Evolutionary conservation across 2,329 filamentous ascomycete genomes (phyloP), one percentile per base, ranked within the genome.

Genomic region (Alternaria sp.): DNA sequence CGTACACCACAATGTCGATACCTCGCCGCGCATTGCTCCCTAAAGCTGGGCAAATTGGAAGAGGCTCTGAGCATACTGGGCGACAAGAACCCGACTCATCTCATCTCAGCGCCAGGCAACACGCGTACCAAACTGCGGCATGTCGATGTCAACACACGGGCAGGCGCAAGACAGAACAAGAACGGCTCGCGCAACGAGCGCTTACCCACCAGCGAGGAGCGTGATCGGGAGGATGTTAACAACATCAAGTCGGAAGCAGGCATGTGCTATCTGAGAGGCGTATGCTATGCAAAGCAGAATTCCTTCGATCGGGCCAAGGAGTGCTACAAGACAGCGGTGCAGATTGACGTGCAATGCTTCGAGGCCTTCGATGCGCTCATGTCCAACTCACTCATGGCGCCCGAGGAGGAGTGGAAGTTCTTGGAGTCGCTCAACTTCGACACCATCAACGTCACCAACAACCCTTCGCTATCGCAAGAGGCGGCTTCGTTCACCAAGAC

Each of bases 361-460:
- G 95, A 99, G 80, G 95, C 95, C 0, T 98, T 99, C 75, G 94
- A 97, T 72, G 94, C 98, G 82, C 86, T 99, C 57, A 97, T 98
- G 89, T 93, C 93, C 81, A 99, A 99, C 81, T 92, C 92, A 20
- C 85, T 99, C 63, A 91, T 99, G 87, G 88, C 88, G 22, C 93
- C 94, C 0, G 89, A 92, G 36, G 94, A 97, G 79, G 94, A 97
- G 76, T 92, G 94, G 86, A 87, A 90, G 51, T 97, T 97, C 64
- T 85, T 97, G 44, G 90, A 95, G 68, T 92, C 91, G 53, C 85
- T 97, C 22, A 89, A 97, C 80, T 99, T 99, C 76, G 93, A 97
- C 77, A 89, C 90, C 20, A 90, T 98, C 64, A 84, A 85, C 7
- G 86, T 90, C 1, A 81, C 83, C 2, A 86, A 88, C 30, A 89